Percentiles rank a stretch among this genome's conserved stretches.
These are phyloP conservation scores for Myxozyma neotropica DNA, from an alignment of 805 yeast species.

Conservation along the genomic window DNA sequence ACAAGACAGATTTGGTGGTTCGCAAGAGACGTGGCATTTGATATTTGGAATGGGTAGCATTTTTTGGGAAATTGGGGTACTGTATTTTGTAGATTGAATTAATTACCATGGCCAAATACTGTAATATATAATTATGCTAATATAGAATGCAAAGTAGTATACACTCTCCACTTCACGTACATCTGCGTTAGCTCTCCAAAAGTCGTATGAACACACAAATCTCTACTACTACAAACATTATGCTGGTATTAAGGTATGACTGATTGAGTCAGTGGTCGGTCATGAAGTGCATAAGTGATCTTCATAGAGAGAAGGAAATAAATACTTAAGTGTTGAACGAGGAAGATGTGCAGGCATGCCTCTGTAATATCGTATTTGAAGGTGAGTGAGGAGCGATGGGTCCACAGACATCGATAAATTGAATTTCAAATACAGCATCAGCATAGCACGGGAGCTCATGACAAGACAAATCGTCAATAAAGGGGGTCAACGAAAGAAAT, in stretches of 20 bases:
- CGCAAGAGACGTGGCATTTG: background rate
- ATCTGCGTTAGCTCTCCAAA: too few species aligned
- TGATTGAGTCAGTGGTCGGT: too few species aligned
- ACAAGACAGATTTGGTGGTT: background rate
- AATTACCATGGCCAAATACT: too few species aligned
- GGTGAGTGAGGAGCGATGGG: conserved; percentile 10
- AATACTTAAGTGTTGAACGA: background rate
- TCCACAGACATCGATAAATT: conserved; percentile 12
- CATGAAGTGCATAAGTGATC: background rate
- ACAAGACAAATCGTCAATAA: background rate
- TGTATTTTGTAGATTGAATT: background rate
- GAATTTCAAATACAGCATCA: conserved; percentile 18
- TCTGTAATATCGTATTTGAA: background rate
- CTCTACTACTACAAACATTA: too few species aligned
- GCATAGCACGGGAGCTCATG: conserved; percentile 17
- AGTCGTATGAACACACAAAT: too few species aligned
- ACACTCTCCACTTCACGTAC: too few species aligned
- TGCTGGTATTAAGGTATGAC: too few species aligned
- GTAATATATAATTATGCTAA: too few species aligned
- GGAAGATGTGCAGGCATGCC: background rate
- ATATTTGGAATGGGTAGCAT: background rate
- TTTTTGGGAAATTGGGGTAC: background rate
- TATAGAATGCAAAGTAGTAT: too few species aligned
- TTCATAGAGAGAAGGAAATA: background rate
- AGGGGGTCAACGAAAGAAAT: too few species aligned